Percentiles rank a stretch among this genome's conserved stretches.
phyloP scores from a whole-genome alignment of 352 stramenopile genomes.

The Stramenopiles sp. region DNA sequence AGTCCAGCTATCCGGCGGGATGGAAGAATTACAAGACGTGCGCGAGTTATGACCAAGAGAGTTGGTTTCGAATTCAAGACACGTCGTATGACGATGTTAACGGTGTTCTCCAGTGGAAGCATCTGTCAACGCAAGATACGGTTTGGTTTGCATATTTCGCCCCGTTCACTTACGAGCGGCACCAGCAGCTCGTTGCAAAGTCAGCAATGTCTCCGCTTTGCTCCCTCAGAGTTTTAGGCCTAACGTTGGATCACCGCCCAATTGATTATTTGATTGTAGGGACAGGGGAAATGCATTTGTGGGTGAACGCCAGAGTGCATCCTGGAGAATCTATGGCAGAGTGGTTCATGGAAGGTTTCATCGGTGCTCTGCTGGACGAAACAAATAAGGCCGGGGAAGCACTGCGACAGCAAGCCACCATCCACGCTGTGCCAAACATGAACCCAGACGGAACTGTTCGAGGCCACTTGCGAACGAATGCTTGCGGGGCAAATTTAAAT shows the following conservation, averaged over 20 bases:
- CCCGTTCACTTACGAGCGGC: conserved; percentile 35
- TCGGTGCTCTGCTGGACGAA: conserved; percentile 27
- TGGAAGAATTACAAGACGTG: conserved; percentile 8
- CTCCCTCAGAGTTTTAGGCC: conserved; percentile 24
- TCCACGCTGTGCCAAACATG: conserved; percentile 48
- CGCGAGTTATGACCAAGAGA: neutral
- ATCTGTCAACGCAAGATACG: conserved; percentile 26
- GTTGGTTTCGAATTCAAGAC: neutral
- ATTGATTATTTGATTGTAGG: conserved; percentile 40
- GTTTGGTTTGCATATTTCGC: conserved; percentile 40
- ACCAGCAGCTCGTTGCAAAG: conserved; percentile 32
- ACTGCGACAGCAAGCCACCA: conserved; percentile 30
- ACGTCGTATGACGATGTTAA: neutral
- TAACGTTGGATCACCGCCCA: conserved; percentile 33
- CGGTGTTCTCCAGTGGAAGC: conserved; percentile 28
- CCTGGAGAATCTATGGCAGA: conserved; percentile 42
- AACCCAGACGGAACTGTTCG: conserved; percentile 37
- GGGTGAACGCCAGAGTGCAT: conserved; percentile 46
- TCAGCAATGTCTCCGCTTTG: conserved; percentile 14
- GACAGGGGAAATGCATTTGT: conserved; percentile 28
- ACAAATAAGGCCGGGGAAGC: conserved; percentile 7
- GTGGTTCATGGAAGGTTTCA: conserved; percentile 36
- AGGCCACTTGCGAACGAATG: conserved; percentile 42
- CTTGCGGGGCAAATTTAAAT: conserved; percentile 41
- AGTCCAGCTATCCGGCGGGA: neutral